phyloP scores from a whole-genome alignment of 78 protist species.

The Ministeria vibrans region DNA sequence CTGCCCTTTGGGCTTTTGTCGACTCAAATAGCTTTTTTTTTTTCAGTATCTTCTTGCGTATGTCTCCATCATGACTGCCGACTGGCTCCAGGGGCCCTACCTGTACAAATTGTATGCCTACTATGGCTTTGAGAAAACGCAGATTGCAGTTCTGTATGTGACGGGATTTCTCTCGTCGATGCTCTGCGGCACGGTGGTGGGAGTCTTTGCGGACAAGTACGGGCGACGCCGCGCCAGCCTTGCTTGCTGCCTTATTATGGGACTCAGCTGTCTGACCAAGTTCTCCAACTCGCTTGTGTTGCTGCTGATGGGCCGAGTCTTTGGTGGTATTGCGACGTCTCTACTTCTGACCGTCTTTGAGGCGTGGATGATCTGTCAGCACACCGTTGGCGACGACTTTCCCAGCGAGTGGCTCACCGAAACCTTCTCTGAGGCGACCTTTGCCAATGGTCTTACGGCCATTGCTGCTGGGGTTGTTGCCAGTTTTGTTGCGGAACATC shows the following conservation, averaged over 20 bases:
- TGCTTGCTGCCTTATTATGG: constrained; percentile 55
- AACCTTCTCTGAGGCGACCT: constrained; percentile 69
- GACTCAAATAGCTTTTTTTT: too few relatives aligned
- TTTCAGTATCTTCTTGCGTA: too few relatives aligned
- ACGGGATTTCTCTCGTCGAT: constrained; percentile 79
- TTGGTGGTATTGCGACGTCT: constrained; percentile 91
- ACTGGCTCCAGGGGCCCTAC: constrained; percentile 74
- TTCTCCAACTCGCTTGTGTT: constrained; percentile 26
- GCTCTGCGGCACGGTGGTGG: constrained; percentile 84
- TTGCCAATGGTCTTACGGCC: constrained; percentile 71
- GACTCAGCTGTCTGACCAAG: constrained; percentile 71
- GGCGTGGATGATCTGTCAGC: constrained; percentile 90
- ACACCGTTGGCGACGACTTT: constrained; percentile 17
- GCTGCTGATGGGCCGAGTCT: constrained; percentile 80
- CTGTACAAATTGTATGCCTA: constrained; percentile 82
- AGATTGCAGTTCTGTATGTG: constrained; percentile 75
- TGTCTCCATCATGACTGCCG: too few relatives aligned
- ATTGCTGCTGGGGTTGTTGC: constrained; percentile 76
- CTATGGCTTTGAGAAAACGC: constrained; percentile 61
- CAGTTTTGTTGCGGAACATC: constrained; percentile 59
- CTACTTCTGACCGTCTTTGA: constrained; percentile 87
- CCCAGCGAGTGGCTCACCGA: background rate
- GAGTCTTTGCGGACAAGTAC: constrained; percentile 75
- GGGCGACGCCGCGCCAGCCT: constrained; percentile 25
- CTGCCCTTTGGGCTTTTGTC: too few relatives aligned